phyloP scores from a whole-genome alignment of 352 stramenopile genomes.

The Globisporangium lucens region DNA sequence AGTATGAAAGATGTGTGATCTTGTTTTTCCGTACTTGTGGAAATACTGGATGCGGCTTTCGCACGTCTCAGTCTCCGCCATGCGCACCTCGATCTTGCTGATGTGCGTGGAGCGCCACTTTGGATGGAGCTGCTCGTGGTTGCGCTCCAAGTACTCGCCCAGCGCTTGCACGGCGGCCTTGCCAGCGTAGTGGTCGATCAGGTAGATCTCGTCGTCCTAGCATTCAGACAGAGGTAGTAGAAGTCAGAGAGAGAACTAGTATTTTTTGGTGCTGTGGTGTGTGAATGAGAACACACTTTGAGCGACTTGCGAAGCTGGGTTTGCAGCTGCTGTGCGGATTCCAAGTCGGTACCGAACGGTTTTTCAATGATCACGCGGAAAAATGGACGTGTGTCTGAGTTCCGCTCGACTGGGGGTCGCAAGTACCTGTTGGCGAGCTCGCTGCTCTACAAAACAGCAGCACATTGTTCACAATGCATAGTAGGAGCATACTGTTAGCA shows the following conservation, averaged over 20 bases:
- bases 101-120: constrained; percentile 33
- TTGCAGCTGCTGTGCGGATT: constrained; percentile 46
- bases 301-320: constrained; percentile 35
- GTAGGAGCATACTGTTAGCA: not conserved
- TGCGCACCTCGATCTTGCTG: constrained; percentile 36
- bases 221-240: not conserved
- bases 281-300: constrained; percentile 17
- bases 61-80: constrained; percentile 69
- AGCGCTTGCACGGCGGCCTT: constrained; percentile 66
- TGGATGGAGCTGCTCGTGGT: constrained; percentile 28
- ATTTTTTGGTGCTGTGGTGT: not conserved
- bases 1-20: not conserved
- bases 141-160: constrained; percentile 45
- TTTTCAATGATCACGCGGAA: constrained; percentile 81
- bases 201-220: constrained; percentile 68
- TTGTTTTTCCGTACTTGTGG: constrained; percentile 32
- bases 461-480: not conserved
- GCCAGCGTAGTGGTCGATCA: constrained; percentile 88
- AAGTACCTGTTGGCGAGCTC: constrained; percentile 34
- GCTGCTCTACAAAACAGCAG: constrained; percentile 21
- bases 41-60: constrained; percentile 65
- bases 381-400: constrained; percentile 21
- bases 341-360: constrained; percentile 63
- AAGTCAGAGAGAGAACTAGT: not conserved
- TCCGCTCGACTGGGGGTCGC: constrained; percentile 8